These are phyloP conservation scores for Setaria italica DNA, from an alignment of 202 grass and related monocot species.

Conservation along the genomic window DNA sequence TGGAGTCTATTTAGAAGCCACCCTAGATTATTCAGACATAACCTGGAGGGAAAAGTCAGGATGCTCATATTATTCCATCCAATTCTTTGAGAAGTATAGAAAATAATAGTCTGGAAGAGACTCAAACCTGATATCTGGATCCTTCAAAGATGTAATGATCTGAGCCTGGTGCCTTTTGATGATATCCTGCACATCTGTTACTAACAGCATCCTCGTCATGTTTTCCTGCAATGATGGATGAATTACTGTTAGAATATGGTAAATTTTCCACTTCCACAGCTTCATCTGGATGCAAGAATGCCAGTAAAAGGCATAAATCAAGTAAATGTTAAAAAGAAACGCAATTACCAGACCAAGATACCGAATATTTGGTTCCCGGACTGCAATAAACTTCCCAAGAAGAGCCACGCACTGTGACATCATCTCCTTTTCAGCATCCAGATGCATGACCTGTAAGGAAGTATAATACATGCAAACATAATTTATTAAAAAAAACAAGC, in stretches of 20 bases:
- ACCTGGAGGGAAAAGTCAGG: not conserved
- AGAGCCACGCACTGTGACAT: slow-evolving; percentile 99
- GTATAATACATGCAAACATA: slow-evolving; percentile 14
- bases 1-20: not conserved
- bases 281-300: slow-evolving; percentile 29
- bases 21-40: slow-evolving; percentile 1
- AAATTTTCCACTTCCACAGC: slow-evolving; percentile 15
- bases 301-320: slow-evolving; percentile 43
- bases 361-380: slow-evolving; percentile 98
- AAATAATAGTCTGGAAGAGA: not conserved
- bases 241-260: slow-evolving; percentile 22
- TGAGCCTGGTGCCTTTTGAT: slow-evolving; percentile 99
- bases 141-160: slow-evolving; percentile 98
- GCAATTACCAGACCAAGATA: slow-evolving; percentile 95
- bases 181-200: slow-evolving; percentile 99
- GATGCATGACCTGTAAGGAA: slow-evolving; percentile 94
- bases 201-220: slow-evolving; percentile 97
- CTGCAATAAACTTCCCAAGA: slow-evolving; percentile 99
- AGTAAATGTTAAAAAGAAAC: slow-evolving; percentile 28
- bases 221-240: slow-evolving; percentile 76
- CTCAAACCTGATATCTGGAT: slow-evolving; percentile 97
- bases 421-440: slow-evolving; percentile 99
- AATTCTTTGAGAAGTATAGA: slow-evolving; percentile 7
- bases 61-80: not conserved
- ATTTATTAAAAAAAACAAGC: slow-evolving; percentile 14